These are phyloP conservation scores for Plenodomus tracheiphilus DNA, from an alignment of 2,329 filamentous ascomycete species.

Conservation along the genomic window DNA sequence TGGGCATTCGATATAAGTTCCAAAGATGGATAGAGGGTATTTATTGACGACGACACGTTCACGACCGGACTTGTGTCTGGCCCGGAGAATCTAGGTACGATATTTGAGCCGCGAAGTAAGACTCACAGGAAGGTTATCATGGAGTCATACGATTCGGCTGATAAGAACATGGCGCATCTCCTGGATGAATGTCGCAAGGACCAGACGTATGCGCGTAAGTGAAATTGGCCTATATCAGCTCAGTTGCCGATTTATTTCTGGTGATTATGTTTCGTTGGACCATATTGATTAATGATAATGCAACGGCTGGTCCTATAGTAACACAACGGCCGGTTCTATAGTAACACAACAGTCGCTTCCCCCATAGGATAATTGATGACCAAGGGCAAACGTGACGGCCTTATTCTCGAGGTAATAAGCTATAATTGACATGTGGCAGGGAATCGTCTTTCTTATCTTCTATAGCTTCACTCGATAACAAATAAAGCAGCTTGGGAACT, in stretches of 20 bases:
- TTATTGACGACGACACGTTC: constrained; percentile 27
- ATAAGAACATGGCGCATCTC: not conserved
- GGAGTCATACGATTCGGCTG: constrained; percentile 5
- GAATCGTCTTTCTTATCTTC: not conserved
- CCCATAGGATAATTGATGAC: too few species aligned
- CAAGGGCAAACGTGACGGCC: too few species aligned
- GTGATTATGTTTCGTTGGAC: too few species aligned
- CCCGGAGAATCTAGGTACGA: constrained; percentile 30
- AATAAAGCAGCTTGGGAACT: not conserved
- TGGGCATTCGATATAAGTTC: constrained; percentile 53
- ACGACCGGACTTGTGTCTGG: constrained; percentile 20
- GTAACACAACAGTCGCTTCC: too few species aligned
- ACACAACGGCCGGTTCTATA: too few species aligned
- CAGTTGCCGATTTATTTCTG: too few species aligned
- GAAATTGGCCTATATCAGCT: too few species aligned
- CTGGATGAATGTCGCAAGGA: not conserved
- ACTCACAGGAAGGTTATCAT: constrained; percentile 21
- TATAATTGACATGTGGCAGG: too few species aligned
- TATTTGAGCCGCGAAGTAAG: constrained; percentile 28
- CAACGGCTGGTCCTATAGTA: too few species aligned
- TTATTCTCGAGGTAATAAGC: too few species aligned
- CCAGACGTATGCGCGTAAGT: not conserved
- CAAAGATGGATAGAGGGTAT: constrained; percentile 1
- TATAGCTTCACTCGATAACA: not conserved
- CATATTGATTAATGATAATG: too few species aligned